Evolutionary conservation across 176 grass and related monocot genomes (phyloP), one percentile per base, ranked within the genome.

Genomic region (Carex kokanica): DNA sequence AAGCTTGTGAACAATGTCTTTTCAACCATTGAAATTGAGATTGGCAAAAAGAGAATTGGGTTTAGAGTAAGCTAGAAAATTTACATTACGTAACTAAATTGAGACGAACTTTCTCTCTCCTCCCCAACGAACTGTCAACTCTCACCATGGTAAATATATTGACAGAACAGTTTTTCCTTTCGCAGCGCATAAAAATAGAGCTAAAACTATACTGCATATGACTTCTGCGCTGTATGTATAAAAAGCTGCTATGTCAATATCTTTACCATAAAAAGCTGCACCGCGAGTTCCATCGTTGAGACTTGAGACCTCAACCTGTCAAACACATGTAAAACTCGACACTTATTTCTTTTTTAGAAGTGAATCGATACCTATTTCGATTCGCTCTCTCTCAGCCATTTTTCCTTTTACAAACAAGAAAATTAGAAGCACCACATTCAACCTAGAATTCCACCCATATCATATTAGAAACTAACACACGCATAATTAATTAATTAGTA

Each of bases 61-160:
- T 6, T 60, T 6, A 21, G 5, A 9, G 58, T 10, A 11, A 17
- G 13, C 12, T 13, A 27, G 71, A 40, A 52, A 7, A 61, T 60
- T 15, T 40, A 36, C 78, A 21, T 61, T 75, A 60, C 2, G 3
- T 6, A 43, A 40, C 2, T 23, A 80, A 71, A 80, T 41, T n/a
- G 57, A 49, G 13, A 66, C 0, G 36, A 52, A 0, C 52, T 43
- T 38, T 52, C 2, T 82, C 2, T 47, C 58, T 49, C 25, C 79
- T 65, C 51, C 38, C 60, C 79, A 82, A 53, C 79, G 60, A 66
- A 65, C 60, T 66, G 79, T 82, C 79, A 82, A 82, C 60, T 61
- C 20, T 43, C 41, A 8, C 41, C 41, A 43, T 1, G 36, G 36
- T 38, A 38, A 38, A 38, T 38, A 38, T 38, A 38, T 38, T 38